A percentile compares a stretch with the other conserved stretches of the same genome.
Evolutionary conservation across 495 filamentous ascomycete genomes (phyloP).

Genomic region (Hypomontagnella monticulosa): DNA sequence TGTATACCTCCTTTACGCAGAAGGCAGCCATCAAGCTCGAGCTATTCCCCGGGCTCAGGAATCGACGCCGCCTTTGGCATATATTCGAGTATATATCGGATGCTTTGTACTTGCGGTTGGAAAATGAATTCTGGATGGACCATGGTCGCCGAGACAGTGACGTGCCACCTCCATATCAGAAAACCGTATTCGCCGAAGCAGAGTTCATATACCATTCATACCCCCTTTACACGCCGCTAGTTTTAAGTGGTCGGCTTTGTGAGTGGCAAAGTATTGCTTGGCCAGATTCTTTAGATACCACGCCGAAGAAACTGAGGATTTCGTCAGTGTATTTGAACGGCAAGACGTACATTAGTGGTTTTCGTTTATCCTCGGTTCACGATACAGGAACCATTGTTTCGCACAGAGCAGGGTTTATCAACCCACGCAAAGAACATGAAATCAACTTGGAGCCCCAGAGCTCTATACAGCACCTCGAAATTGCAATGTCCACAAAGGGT

Average conservation of each 20-base stretch:
- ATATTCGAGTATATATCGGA: slow-evolving; percentile 3
- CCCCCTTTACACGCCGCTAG: not conserved
- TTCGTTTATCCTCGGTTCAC: not conserved
- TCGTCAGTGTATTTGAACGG: slow-evolving; percentile 3
- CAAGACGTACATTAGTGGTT: slow-evolving; percentile 8
- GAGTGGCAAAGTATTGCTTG: slow-evolving; percentile 1
- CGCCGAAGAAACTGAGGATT: not conserved
- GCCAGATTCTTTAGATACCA: not conserved
- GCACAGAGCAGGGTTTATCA: slow-evolving; percentile 2
- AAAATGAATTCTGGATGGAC: not conserved
- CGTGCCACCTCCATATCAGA: not conserved
- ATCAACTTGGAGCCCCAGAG: not conserved
- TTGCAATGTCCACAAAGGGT: slow-evolving; percentile 6
- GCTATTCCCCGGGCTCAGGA: slow-evolving; percentile 1
- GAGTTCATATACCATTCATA: not conserved
- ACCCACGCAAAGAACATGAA: not conserved
- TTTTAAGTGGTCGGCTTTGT: slow-evolving; percentile 3
- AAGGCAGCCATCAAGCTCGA: not conserved
- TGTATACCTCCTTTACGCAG: not conserved
- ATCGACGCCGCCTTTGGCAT: slow-evolving; percentile 8
- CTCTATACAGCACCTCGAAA: slow-evolving; percentile 1
- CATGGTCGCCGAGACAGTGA: not conserved
- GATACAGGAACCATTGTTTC: not conserved
- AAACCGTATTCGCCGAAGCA: slow-evolving; percentile 2
- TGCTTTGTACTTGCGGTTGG: not conserved